Base-by-base conservation (phyloP, 495 filamentous ascomycete genomes). In the Lophium mytilinum region DNA sequence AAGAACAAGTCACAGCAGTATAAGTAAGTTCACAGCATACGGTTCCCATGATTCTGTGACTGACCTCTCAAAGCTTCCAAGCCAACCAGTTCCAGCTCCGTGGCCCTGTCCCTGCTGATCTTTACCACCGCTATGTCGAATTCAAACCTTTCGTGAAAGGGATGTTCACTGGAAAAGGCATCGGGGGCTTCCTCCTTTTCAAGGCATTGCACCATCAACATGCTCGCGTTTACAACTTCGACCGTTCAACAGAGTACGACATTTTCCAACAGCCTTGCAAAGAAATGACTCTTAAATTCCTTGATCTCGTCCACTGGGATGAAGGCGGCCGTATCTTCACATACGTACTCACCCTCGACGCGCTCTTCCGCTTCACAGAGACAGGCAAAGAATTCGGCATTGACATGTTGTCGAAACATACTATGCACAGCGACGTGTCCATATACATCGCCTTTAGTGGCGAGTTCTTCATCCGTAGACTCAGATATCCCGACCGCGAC, bases 341-440 rank as follows among this genome's bases (percentile, higher is more conserved):
- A 21, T 97, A 96, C 62, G 84, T 96, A 11, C 74, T 97, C 5
- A 95, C 90, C 0, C 77, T 96, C 15, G 92, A 97, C 62, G 86
- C 83, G 4, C 76, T 88, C 35, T 76, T 93, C 62, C 84, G 89
- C 19, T 97, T 96, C 71, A 96, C 91, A 0, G 90, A 95, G 69
- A 97, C 92, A 0, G 91, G 91, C 8, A 89, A 91, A 57, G 90
- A 96, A 66, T 95, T 96, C 54, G 88, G 90, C 33, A 88, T 97
- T 54, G 91, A 96, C 66, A 69, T 97, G 56, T 71, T 97, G 54
- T 87, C 82, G 63, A 97, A 97, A 68, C 92, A 97, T 68, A 94
- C 87, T 34, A 90, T 97, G 86, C 92, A 97, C 66, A 90, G 86
- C 66, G 84, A 95, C 71, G 90, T 94, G 4, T 84, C 83, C 14